Evolutionary conservation across 441 rosid species (phyloP), one percentile per base, ranked within the genome.

Genomic region (Corymbia citriodora): DNA sequence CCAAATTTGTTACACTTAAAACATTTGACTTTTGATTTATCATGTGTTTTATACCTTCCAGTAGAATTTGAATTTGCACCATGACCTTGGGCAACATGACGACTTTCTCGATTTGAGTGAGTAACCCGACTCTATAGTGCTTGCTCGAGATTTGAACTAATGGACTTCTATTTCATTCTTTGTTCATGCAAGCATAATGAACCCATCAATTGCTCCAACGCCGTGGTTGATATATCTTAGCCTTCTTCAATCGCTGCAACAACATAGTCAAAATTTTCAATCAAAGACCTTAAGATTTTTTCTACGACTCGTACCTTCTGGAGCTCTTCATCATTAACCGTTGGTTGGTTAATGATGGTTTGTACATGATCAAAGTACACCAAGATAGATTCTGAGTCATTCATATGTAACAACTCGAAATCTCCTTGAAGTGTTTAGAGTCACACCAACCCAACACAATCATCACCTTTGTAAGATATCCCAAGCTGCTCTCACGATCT

Each of bases 301-400:
- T 59, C 29, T 11, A 27, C 1, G 2, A 61, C 68, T 27, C 4
- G 0, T 25, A 61, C 68, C 27, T 61, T n/a, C 29, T 61, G n/a
- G 15, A 61, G 68, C 0, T 61, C 68, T 61, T 61, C 68, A 61
- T 8, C 68, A 11, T 61, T 61, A 61, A 61, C 31, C 65, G 16
- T 61, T 7, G 27, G 12, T 61, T 61, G 68, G 31, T 61, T 25
- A 27, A 61, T 8, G 27, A 27, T 12, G 16, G 7, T 61, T 61
- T 61, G 68, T 27, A 61, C 31, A 27, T 16, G 1, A 27, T 61
- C 68, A 61, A 61, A 61, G 31, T 11, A 61, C 14, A 15, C 14
- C 31, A 5, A 61, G 7, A 61, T 61, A 18, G 12, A 57, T 17
- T 57, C 0, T 0, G 3, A 57, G 12, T 57, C 63, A 2, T 57